Evolutionary conservation across 495 filamentous ascomycete species (phyloP), one percentile per base, ranked within the genome.

Genomic region (Penicillium roqueforti): DNA sequence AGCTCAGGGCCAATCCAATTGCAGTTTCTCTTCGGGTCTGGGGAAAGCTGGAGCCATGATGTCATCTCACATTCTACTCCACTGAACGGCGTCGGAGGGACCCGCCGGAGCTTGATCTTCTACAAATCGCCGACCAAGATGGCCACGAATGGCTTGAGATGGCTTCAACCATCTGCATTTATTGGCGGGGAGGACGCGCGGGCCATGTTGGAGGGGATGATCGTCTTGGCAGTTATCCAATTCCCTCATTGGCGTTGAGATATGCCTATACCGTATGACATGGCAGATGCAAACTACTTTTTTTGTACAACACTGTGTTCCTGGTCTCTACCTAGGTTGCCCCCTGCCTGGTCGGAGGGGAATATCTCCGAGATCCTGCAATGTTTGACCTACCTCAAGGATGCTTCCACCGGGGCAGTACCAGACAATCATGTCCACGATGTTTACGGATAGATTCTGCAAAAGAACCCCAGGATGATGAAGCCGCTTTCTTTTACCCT

Each of bases 21-120:
- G 40, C 32, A n/a, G 14, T 32, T 32, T 14, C 14, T 42, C 38
- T 9, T 16, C 18, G 23, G 25, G 19, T 45, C 42, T 18, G 42
- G 42, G 42, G 42, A 45, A 45, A 45, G 16, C 42, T 45, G 42
- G 25, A 29, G 9, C 25, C 41, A 28, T 45, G 42, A 45, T 19
- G 26, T 45, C 42, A 45, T 29, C n/a, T 10, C 7, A 4, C 28
- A 26, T 5, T 26, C 41, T 7, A 6, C 42, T 45, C 42, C 42
- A 45, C 42, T 28, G 41, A 11, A n/a, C 19, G n/a, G n/a, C n/a
- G 18, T 39, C 18, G 23, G 14, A 10, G 22, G 28, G 32, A n/a
- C 32, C 32, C 32, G 40, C 22, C 22, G 8, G 42, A 29, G 42
- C 10, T 45, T 16, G 42, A 29, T 45, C 42, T 16, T 29, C 2